Evolutionary conservation across 2,329 filamentous ascomycete species (phyloP).

Genomic region (Calonectria hawksworthii): DNA sequence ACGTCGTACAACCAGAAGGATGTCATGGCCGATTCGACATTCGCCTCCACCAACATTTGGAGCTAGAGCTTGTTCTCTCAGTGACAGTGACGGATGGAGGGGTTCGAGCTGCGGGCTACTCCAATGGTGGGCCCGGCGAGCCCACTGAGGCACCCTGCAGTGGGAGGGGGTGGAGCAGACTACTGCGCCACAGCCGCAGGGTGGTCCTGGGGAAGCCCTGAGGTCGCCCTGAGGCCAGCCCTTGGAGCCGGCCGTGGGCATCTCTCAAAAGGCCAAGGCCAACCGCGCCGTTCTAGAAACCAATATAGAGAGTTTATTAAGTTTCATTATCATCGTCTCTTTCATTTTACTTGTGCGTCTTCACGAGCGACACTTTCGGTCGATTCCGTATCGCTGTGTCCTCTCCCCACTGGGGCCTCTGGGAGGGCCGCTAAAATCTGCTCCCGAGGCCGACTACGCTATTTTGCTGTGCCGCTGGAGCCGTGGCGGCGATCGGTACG

Average conservation of each 20-base stretch:
- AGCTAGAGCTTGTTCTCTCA: conserved; percentile 1
- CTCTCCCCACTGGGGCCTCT: not conserved
- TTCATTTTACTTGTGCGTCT: not conserved
- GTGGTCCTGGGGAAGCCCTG: not conserved
- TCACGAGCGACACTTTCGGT: not conserved
- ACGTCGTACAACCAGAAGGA: not conserved
- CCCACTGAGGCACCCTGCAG: conserved; percentile 11
- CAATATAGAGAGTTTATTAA: not conserved
- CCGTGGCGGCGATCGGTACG: not conserved
- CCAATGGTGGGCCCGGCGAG: not conserved
- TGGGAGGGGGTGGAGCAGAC: conserved; percentile 37
- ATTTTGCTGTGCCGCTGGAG: not conserved
- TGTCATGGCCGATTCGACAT: not conserved
- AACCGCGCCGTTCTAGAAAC: not conserved
- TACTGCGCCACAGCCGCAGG: conserved; percentile 44
- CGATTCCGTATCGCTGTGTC: not conserved
- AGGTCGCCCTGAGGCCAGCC: not conserved
- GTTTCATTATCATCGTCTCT: not conserved
- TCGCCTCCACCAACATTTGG: not conserved
- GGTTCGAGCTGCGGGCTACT: conserved; percentile 11
- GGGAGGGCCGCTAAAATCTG: conserved; percentile 28
- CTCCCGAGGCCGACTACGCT: conserved; percentile 2
- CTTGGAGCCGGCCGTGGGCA: not conserved
- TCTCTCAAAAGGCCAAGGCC: not conserved
- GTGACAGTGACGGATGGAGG: conserved; percentile 6